Base-by-base conservation (phyloP, 176 grass and related monocot genomes). In the Phyllostachys edulis region DNA sequence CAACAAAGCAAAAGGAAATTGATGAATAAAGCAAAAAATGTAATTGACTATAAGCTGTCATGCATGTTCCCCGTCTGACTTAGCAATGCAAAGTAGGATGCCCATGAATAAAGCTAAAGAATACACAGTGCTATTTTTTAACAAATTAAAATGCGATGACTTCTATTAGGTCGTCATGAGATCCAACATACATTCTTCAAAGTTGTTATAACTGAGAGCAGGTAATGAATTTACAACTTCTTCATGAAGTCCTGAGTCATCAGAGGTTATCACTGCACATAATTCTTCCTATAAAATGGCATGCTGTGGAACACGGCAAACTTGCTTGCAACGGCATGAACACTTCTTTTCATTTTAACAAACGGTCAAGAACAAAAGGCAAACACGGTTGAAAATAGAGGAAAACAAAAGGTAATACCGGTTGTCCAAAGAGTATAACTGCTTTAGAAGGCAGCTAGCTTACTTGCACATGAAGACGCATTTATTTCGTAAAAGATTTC, bases 401-500 rank as follows among this genome's bases (percentile, higher is more conserved):
- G 38, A 15, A 10, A 17, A 24, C 3, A 29, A 46, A 34, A 80
- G 26, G 56, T 56, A n/a, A 34, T 27, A 42, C 34, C 24, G 21
- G 61, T 59, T 67, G 67, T 73, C 73, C 59, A 86, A 73, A 42
- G 29, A 59, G 80, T 73, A 83, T 79, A 62, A 69, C 79, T 83
- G 73, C 49, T 87, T 74, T 47, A 10, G 49, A 87, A 73, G 50
- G n/a, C 60, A 79, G 32, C 29, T 61, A 51, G 80, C 56, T 82
- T 82, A 62, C 84, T 86, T 87, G 61, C 71, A 67, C 80, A 78
- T 8, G 68, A 87, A 90, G 84, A 18, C 79, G 40, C 59, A 49
- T 32, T 61, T 52, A 29, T 57, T 38, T 10, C 1, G 0, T 1
- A 81, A 62, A 76, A 32, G 36, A 47, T 74, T 24, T 79, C 17